These are phyloP conservation scores for Solanum stenotomum DNA, from an alignment of 257 asterid genomes.

Conservation along the genomic window DNA sequence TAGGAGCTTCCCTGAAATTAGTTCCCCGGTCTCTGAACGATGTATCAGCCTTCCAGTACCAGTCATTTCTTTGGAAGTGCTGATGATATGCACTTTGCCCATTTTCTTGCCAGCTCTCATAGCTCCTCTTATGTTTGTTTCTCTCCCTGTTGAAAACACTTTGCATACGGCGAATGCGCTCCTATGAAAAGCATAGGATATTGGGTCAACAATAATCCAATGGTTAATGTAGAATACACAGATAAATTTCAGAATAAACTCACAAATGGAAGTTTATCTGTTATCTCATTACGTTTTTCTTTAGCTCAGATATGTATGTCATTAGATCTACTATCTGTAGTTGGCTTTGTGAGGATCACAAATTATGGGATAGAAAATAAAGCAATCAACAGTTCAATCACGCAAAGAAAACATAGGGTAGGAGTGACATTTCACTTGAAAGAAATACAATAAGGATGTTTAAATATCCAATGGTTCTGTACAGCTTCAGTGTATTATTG, in stretches of 20 bases:
- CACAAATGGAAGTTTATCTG: not conserved
- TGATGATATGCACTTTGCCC: conserved; percentile 63
- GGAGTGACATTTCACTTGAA: not conserved
- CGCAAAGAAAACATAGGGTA: not conserved
- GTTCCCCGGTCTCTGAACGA: conserved; percentile 40
- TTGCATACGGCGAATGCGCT: conserved; percentile 90
- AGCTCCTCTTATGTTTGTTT: conserved; percentile 56
- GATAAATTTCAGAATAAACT: not conserved
- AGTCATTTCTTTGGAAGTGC: conserved; percentile 80
- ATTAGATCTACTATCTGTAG: not conserved
- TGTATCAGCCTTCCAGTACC: conserved; percentile 85
- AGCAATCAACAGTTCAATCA: not conserved
- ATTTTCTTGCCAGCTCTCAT: conserved; percentile 80
- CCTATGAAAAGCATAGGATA: conserved; percentile 35
- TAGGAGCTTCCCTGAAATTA: conserved; percentile 49
- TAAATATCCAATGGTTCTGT: not conserved
- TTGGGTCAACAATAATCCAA: conserved; percentile 1
- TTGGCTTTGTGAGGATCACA: not conserved
- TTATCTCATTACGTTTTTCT: not conserved
- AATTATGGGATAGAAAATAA: not conserved
- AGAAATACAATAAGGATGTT: not conserved
- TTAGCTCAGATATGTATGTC: not conserved
- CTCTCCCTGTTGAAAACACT: conserved; percentile 85
- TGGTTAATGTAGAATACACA: not conserved
- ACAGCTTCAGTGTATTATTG: not conserved